These are phyloP conservation scores for Fusarium sp. DNA, from an alignment of 2,329 filamentous ascomycete genomes.

Conservation along the genomic window DNA sequence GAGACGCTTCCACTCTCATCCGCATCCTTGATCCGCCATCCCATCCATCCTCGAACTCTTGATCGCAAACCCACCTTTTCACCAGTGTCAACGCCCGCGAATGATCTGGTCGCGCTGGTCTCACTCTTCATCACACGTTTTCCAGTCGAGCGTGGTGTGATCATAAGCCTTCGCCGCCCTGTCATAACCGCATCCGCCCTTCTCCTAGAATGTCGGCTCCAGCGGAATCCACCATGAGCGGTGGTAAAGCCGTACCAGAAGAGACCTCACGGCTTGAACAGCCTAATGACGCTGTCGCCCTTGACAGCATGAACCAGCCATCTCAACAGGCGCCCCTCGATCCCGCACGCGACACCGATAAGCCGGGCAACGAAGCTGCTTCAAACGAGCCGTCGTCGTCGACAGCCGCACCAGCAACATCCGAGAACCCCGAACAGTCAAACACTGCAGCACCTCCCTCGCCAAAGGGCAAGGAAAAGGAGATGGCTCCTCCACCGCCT, in stretches of 20 bases:
- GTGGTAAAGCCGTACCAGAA: conserved; percentile 43
- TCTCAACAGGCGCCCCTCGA: conserved; percentile 25
- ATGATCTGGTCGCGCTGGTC: conserved; percentile 34
- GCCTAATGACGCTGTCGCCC: conserved; percentile 51
- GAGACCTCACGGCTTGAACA: conserved; percentile 47
- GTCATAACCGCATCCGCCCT: conserved; percentile 13
- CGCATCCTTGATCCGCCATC: conserved; percentile 28
- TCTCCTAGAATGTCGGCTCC: conserved; percentile 45
- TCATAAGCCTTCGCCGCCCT: conserved; percentile 34
- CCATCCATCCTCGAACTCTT: conserved; percentile 12
- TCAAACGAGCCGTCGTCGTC: conserved; percentile 30
- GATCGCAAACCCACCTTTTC: conserved; percentile 10
- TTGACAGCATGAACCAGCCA: conserved; percentile 48
- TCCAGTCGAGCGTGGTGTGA: conserved; percentile 39
- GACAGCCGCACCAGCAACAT: conserved; percentile 22
- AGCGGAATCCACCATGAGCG: conserved; percentile 47
- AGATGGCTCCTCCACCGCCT: conserved; percentile 40
- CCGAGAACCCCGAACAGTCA: conserved; percentile 34
- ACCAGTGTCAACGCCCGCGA: conserved; percentile 16
- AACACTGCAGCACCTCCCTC: conserved; percentile 32
- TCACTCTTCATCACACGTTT: conserved; percentile 16
- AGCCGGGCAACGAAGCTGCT: conserved; percentile 20
- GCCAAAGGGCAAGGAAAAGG: conserved; percentile 50
- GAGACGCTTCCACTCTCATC: conserved; percentile 21
- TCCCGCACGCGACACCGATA: conserved; percentile 27